Base-by-base conservation (phyloP, 768 basidiomycete genomes). In the Hysterangium stoloniferum region DNA sequence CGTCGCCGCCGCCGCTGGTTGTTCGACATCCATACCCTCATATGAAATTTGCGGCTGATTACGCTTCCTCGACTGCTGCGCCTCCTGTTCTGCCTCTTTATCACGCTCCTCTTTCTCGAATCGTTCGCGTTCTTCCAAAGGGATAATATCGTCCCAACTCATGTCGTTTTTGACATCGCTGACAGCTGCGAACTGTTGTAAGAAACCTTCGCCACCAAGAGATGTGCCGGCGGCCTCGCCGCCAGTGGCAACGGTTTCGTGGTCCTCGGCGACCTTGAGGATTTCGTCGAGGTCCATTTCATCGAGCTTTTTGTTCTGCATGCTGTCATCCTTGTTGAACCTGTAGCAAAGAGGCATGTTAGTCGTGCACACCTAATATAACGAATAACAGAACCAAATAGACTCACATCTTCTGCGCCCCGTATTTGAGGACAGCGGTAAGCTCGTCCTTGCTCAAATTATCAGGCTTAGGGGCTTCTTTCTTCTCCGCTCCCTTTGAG, bases 221-320 rank as follows among this genome's bases (percentile, higher is more conserved):
- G 96, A 98, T 11, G 93, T 80, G 40, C 89, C 89, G 52, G 86
- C 87, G 52, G 86, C 86, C 48, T 90, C 89, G 41, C 82, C 84
- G 38, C 74, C 79, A 29, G 82, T 80, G 7, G 82, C 81, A 58
- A 93, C 76, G 1, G 96, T 99, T 67, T 98, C 96, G 68, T 96
- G 96, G 60, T 87, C 90, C 68, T 99, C 96, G 22, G 96, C 96
- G 49, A 88, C 84, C 62, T 86, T 96, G 48, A 99, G 79, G 62
- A 99, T 93, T 59, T 98, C 96, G 67, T 98, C 96, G 20, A 99
- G 80, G 68, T 99, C 93, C 90, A 99, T 92, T 66, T 98, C 94
- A 62, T 95, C 95, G 33, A 99, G 82, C 69, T 98, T 97, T 69
- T 93, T 79, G 66, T 79, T 92, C 68, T 95, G 93, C 57, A 84